Evolutionary conservation across 139 green algal species (phyloP).

Genomic region (Nannochloris sp.): DNA sequence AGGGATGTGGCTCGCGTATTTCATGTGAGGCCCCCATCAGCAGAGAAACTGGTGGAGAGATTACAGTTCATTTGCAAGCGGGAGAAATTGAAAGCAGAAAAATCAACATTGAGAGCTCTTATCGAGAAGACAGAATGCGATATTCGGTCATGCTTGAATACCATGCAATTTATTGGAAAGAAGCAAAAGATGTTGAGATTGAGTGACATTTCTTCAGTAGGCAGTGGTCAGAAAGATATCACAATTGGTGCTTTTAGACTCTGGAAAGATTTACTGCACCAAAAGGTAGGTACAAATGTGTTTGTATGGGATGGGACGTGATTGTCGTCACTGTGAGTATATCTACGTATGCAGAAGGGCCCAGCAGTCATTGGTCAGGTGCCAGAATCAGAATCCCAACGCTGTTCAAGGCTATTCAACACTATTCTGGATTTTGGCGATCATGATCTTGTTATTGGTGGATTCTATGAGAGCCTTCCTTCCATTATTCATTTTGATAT

Average conservation of each 20-base stretch:
- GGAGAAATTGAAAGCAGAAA: constrained; percentile 31
- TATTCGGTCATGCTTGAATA: constrained; percentile 88
- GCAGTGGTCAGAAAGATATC: constrained; percentile 71
- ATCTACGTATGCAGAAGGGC: constrained; percentile 1
- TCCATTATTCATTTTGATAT: constrained; percentile 55
- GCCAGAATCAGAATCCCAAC: constrained; percentile 19
- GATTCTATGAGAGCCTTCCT: constrained; percentile 58
- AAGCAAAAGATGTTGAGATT: constrained; percentile 16
- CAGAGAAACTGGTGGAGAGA: constrained; percentile 32
- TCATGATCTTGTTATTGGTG: constrained; percentile 55
- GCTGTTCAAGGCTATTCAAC: constrained; percentile 28
- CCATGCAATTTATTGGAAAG: constrained; percentile 62
- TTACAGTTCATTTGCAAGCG: constrained; percentile 22
- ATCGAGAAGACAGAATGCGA: constrained; percentile 55
- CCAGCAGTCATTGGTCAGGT: constrained; percentile 7
- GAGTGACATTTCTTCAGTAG: constrained; percentile 30
- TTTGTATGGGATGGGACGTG: background rate
- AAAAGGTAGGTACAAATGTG: constrained; percentile 9
- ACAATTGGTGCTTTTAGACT: constrained; percentile 49
- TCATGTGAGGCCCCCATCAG: constrained; percentile 42
- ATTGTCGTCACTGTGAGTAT: background rate
- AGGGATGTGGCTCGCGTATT: constrained; percentile 67
- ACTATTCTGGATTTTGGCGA: constrained; percentile 66
- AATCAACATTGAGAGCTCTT: constrained; percentile 43
- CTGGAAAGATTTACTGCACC: constrained; percentile 55